These are phyloP conservation scores for Eruca vesicaria DNA, from an alignment of 441 rosid species.

Conservation along the genomic window DNA sequence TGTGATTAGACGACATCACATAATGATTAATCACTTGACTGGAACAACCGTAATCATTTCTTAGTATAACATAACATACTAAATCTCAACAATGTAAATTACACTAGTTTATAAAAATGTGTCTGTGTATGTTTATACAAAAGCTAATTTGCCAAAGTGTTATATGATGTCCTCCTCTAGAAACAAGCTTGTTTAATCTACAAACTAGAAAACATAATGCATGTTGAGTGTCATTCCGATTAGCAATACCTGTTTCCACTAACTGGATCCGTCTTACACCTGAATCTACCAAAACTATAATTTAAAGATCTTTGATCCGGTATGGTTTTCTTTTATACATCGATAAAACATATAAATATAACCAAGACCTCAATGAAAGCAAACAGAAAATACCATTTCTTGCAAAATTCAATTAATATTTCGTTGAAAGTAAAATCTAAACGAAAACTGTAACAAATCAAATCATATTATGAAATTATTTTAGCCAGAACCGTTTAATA, in stretches of 20 bases:
- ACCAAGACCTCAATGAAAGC: neutral
- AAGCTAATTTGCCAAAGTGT: neutral
- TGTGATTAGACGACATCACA: neutral
- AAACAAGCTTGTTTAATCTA: neutral
- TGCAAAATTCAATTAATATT: neutral
- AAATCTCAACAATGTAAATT: neutral
- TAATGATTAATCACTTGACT: neutral
- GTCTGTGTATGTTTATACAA: neutral
- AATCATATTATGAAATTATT: neutral
- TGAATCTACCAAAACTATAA: neutral
- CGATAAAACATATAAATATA: neutral
- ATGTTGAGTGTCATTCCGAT: neutral
- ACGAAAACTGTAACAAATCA: neutral
- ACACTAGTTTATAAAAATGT: neutral
- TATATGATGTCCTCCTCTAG: neutral
- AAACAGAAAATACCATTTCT: neutral
- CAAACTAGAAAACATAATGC: neutral
- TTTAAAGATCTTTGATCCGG: neutral
- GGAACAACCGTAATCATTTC: neutral
- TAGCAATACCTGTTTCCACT: neutral
- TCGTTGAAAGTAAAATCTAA: neutral
- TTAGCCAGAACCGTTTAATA: neutral
- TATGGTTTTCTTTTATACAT: neutral
- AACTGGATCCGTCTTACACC: neutral
- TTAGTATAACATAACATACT: neutral